Evolutionary conservation across 2,329 filamentous ascomycete genomes (phyloP), one percentile per base, ranked within the genome.

Genomic region (Hortaea werneckii): DNA sequence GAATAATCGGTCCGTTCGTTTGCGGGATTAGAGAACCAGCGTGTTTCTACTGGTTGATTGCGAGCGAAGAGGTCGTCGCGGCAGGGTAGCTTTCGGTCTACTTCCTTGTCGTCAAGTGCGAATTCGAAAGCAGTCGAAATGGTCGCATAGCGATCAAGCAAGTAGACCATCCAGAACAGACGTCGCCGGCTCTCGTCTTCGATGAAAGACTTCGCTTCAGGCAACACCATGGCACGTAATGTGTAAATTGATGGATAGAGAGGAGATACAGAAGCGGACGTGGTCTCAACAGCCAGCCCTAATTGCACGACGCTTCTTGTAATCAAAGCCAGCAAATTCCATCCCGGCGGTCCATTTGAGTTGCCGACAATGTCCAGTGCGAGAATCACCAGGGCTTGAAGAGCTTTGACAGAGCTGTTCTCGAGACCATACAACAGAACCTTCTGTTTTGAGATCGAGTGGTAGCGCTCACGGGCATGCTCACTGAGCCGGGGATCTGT

Each of bases 121-220:
- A 95, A 94, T 56, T 95, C 87, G 55, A 95, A 95, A 0, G 89
- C 87, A 0, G 89, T 95, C 0, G 87, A 83, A 46, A 95, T 82
- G 0, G 88, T 95, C 1, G 87, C 87, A 60, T 94, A 95, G 42
- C 89, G 77, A 62, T 95, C 89, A 5, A 95, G 74, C 9, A 95
- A 69, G 60, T 94, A 95, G 8, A 94, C 82, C 81, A 94, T 90
- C 89, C 89, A 95, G 64, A 95, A 94, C 1, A 95, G 71, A 27
- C 89, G 75, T 28, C 89, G 77, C 28, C 88, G 75, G 37, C 85
- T 85, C 64, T 95, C 89, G 50, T 95, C 89, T 61, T 95, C 88
- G 46, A 94, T 83, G 65, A 89, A 95, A 50, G 87, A 85, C 42
- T 79, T 81, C 0, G 89, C 78, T 50, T 94, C 87, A 0, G 87